These are phyloP conservation scores for Suhomyces prunicola DNA, from an alignment of 805 yeast species.

Conservation along the genomic window DNA sequence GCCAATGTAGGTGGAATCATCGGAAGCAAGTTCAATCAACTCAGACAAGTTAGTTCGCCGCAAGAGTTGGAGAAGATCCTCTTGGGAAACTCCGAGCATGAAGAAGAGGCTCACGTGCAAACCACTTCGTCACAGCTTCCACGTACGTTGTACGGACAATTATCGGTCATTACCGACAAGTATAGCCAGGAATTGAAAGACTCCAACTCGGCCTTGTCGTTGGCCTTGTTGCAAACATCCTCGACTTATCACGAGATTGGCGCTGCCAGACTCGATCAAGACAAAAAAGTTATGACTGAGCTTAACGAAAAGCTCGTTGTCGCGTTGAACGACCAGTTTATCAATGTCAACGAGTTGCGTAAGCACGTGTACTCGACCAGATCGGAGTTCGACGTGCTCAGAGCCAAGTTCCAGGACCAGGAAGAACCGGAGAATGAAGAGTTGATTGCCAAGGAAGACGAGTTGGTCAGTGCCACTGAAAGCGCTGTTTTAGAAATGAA, in stretches of 20 bases:
- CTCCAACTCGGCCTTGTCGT: constrained; percentile 47
- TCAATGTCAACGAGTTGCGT: constrained; percentile 58
- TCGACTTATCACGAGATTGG: constrained; percentile 63
- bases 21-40: constrained; percentile 53
- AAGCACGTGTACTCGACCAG: constrained; percentile 68
- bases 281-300: constrained; percentile 54
- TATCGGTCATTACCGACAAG: constrained; percentile 52
- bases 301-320: constrained; percentile 56
- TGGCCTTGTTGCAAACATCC: constrained; percentile 52
- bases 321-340: constrained; percentile 55
- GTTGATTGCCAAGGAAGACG: constrained; percentile 65
- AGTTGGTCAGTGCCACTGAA: constrained; percentile 73
- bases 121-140: constrained; percentile 45
- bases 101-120: constrained; percentile 23
- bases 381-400: constrained; percentile 63
- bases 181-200: constrained; percentile 48
- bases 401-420: constrained; percentile 47
- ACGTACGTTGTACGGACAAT: constrained; percentile 71
- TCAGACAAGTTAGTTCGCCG: constrained; percentile 62
- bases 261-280: constrained; percentile 67
- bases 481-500: constrained; percentile 79
- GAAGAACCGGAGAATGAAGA: constrained; percentile 49
- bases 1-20: constrained; percentile 60
- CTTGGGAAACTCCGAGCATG: constrained; percentile 26
- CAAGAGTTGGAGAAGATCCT: constrained; percentile 63